Conservation (phyloP, 2,329 filamentous ascomycete genomes). For the Pseudogymnoascus sp. region DNA sequence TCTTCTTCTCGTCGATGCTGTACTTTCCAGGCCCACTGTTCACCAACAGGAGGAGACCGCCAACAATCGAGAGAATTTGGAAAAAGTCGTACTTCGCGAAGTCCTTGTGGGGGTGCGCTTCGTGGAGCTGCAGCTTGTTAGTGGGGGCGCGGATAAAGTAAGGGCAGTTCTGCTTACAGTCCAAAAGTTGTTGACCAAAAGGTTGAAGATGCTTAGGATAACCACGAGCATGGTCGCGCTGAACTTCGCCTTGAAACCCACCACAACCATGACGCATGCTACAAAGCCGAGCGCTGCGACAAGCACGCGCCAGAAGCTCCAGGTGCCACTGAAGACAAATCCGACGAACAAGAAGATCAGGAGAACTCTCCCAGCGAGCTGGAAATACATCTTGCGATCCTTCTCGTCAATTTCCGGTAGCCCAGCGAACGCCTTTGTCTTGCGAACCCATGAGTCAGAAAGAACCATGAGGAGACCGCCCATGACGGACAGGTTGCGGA, state of each 20-base stretch:
- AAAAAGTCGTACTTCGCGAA: slow-evolving; percentile 99
- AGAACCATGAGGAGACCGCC: slow-evolving; percentile 96
- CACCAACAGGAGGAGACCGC: slow-evolving; percentile 88
- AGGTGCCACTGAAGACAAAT: slow-evolving; percentile 91
- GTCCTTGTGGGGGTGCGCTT: slow-evolving; percentile 98
- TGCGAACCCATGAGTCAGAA: slow-evolving; percentile 95
- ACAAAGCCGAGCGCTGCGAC: slow-evolving; percentile 80
- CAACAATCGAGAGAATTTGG: slow-evolving; percentile 97
- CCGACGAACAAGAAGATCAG: slow-evolving; percentile 97
- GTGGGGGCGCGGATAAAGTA: slow-evolving; percentile 17
- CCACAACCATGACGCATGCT: slow-evolving; percentile 96
- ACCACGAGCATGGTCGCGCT: slow-evolving; percentile 92
- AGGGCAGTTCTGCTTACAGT: slow-evolving; percentile 57
- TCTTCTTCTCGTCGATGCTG: slow-evolving; percentile 99
- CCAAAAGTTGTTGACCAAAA: slow-evolving; percentile 99
- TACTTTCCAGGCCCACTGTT: slow-evolving; percentile 98
- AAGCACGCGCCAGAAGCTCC: slow-evolving; percentile 79
- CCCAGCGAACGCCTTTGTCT: slow-evolving; percentile 92
- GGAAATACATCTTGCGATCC: slow-evolving; percentile 99
- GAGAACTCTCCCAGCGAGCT: slow-evolving; percentile 89
- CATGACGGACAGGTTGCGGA: slow-evolving; percentile 95
- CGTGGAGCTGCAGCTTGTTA: slow-evolving; percentile 62
- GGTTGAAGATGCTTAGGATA: slow-evolving; percentile 91
- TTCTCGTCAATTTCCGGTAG: slow-evolving; percentile 94
- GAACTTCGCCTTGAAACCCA: slow-evolving; percentile 99